Conservation (phyloP, 371 early-diverging fungal genomes). For the Apophysomyces elegans region DNA sequence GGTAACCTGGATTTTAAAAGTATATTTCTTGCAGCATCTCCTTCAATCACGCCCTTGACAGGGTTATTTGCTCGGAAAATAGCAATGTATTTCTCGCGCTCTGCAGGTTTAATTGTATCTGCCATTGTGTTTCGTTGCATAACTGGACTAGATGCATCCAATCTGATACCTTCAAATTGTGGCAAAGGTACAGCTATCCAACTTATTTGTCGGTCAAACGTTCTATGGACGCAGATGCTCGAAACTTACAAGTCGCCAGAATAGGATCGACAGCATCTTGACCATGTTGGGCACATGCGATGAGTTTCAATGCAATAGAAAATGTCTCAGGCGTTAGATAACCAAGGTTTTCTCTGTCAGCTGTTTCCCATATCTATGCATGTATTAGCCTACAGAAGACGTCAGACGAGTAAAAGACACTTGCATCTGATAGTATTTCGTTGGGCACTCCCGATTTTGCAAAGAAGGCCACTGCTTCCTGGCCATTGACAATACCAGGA, state of each 20-base stretch:
- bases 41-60: conserved; percentile 42
- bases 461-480: conserved; percentile 84
- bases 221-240: background rate
- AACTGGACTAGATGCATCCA: conserved; percentile 28
- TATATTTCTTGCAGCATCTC: conserved; percentile 41
- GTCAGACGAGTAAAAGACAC: background rate
- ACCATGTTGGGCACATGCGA: conserved; percentile 86
- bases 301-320: conserved; percentile 80
- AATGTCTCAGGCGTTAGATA: conserved; percentile 73
- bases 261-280: conserved; percentile 40
- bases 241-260: conserved; percentile 40
- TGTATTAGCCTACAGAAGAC: background rate
- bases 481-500: conserved; percentile 73
- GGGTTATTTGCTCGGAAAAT: conserved; percentile 52
- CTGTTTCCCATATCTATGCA: conserved; percentile 80
- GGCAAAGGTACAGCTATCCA: conserved; percentile 55
- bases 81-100: conserved; percentile 46
- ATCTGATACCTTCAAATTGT: conserved; percentile 55
- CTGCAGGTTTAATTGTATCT: conserved; percentile 31
- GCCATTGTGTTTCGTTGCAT: conserved; percentile 7
- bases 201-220: background rate
- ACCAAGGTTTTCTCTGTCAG: conserved; percentile 78
- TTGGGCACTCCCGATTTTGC: conserved; percentile 79
- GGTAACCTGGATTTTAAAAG: conserved; percentile 53
- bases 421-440: conserved; percentile 75